A percentile compares a stretch with the other conserved stretches of the same genome.
Evolutionary conservation across 2,329 filamentous ascomycete species (phyloP).

Genomic region (Plenodomus lindquistii): DNA sequence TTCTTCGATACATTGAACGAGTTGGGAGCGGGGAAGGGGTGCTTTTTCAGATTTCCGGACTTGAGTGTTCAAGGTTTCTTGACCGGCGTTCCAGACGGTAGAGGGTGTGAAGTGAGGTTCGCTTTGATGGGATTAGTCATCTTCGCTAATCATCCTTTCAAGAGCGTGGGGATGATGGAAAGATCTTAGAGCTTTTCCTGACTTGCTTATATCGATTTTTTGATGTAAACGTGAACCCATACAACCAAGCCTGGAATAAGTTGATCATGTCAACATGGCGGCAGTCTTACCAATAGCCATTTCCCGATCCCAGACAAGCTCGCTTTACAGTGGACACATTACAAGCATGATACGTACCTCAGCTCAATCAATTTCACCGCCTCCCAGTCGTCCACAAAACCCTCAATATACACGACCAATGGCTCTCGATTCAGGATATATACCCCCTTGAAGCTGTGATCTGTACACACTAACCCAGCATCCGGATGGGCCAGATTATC

Average conservation of each 20-base stretch:
- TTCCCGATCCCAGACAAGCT: no score
- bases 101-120: conserved; percentile 57
- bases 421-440: conserved; percentile 59
- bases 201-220: no score
- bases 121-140: no score
- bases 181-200: no score
- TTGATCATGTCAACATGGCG: no score
- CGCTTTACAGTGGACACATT: no score
- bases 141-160: no score
- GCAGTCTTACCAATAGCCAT: no score
- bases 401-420: conserved; percentile 62
- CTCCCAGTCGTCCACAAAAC: conserved; percentile 56
- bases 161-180: no score
- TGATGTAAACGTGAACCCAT: no score
- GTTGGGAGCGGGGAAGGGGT: conserved; percentile 43
- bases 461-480: conserved; percentile 42
- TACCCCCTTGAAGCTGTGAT: conserved; percentile 44
- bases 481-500: conserved; percentile 48
- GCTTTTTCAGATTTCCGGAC: conserved; percentile 60
- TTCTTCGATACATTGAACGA: conserved; percentile 62
- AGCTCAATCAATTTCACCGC: conserved; percentile 55
- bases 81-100: conserved; percentile 57
- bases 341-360: conserved; percentile 54
- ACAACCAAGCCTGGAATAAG: no score
- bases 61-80: conserved; percentile 52